Conservation (phyloP, 306 rosid genomes). For the Dalbergia cochinchinensis region DNA sequence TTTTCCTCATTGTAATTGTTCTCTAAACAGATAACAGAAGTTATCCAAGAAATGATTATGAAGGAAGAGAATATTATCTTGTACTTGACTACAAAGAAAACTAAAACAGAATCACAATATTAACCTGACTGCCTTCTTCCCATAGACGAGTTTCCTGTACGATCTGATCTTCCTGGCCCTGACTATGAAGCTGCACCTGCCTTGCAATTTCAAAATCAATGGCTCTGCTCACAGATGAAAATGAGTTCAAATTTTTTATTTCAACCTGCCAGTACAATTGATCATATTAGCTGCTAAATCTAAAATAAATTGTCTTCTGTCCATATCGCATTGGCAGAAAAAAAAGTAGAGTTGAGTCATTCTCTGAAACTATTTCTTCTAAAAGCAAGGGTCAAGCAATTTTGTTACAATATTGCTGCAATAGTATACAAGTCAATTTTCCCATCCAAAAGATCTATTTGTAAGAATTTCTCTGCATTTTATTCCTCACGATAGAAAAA, state of each 20-base stretch:
- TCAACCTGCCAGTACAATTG: conserved; percentile 75
- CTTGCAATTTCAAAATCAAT: conserved; percentile 95
- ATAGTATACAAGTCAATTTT: not conserved
- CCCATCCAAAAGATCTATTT: conserved; percentile 10
- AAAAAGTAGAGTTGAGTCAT: not conserved
- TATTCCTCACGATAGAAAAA: not conserved
- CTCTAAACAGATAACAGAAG: conserved; percentile 57
- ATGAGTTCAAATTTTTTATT: conserved; percentile 91
- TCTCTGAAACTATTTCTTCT: conserved; percentile 1
- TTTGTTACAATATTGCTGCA: conserved; percentile 9
- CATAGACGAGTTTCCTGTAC: conserved; percentile 93
- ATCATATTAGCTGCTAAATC: conserved; percentile 39
- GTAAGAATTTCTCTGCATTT: not conserved
- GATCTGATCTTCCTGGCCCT: conserved; percentile 82
- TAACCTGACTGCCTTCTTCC: conserved; percentile 96
- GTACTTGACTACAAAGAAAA: conserved; percentile 37
- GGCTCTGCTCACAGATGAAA: conserved; percentile 82
- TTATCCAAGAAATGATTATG: conserved; percentile 43
- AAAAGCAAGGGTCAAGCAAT: not conserved
- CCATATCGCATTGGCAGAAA: conserved; percentile 16
- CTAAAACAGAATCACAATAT: conserved; percentile 47
- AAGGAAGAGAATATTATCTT: conserved; percentile 37
- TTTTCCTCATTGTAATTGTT: conserved; percentile 96
- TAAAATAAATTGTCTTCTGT: conserved; percentile 3
- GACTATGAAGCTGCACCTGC: conserved; percentile 76